Conservation (phyloP, 495 filamentous ascomycete species). For the Penicillium nucicola region DNA sequence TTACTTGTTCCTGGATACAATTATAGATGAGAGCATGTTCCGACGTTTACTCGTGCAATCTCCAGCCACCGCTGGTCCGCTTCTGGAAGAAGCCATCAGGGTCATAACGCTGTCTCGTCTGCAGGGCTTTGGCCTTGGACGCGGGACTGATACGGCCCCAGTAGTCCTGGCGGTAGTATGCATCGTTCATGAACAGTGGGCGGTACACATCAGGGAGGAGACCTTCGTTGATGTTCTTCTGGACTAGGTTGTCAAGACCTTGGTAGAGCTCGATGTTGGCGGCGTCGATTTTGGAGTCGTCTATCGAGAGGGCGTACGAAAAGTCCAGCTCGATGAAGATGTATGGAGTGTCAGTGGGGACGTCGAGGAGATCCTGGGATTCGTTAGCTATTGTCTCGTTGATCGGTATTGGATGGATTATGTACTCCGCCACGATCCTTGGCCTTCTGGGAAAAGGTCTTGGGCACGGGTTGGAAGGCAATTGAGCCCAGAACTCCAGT, state of each 20-base stretch:
- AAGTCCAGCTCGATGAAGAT: conserved; percentile 58
- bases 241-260: conserved; percentile 28
- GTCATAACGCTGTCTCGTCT: conserved; percentile 47
- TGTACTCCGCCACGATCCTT: conserved; percentile 44
- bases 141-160: conserved; percentile 50
- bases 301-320: conserved; percentile 40
- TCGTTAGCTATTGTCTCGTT: background rate
- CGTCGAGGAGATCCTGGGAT: conserved; percentile 47
- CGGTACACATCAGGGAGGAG: conserved; percentile 50
- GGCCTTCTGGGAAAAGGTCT: conserved; percentile 43
- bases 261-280: conserved; percentile 43
- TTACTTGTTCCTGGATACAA: background rate
- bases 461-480: conserved; percentile 57
- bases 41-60: conserved; percentile 21
- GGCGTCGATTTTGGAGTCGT: conserved; percentile 46
- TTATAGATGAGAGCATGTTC: background rate
- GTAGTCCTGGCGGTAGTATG: conserved; percentile 55
- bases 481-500: conserved; percentile 49
- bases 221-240: conserved; percentile 39
- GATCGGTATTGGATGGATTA: background rate
- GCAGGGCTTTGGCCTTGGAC: conserved; percentile 41
- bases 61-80: conserved; percentile 53
- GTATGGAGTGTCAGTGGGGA: conserved; percentile 49
- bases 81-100: conserved; percentile 55
- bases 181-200: conserved; percentile 61